phyloP scores from a whole-genome alignment of 768 basidiomycete genomes.

The Tricholoma sp. region DNA sequence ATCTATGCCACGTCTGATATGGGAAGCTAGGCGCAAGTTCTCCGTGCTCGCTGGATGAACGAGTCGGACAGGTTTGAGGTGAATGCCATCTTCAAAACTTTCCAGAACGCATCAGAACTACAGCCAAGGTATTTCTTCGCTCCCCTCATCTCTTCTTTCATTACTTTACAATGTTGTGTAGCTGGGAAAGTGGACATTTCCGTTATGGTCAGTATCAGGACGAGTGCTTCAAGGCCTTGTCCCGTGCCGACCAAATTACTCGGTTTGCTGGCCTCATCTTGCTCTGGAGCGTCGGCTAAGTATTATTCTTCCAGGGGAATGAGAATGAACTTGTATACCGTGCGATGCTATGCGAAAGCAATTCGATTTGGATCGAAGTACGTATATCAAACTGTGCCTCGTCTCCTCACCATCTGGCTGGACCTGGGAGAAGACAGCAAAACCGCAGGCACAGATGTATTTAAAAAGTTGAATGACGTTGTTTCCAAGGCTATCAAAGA shows the following conservation, averaged over 20 bases:
- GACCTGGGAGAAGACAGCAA: slow-evolving; percentile 69
- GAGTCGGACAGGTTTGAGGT: slow-evolving; percentile 80
- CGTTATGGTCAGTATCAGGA: slow-evolving; percentile 90
- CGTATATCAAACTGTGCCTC: slow-evolving; percentile 92
- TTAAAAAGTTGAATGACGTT: slow-evolving; percentile 49
- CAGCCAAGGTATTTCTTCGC: slow-evolving; percentile 41
- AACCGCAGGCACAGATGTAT: slow-evolving; percentile 30
- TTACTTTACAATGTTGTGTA: slow-evolving; percentile 21
- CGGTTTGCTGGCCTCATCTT: slow-evolving; percentile 30
- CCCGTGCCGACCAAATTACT: slow-evolving; percentile 34
- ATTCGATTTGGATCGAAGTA: slow-evolving; percentile 87
- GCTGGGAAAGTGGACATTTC: slow-evolving; percentile 84
- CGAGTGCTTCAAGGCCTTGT: slow-evolving; percentile 57
- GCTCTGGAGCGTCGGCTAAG: background rate
- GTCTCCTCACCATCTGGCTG: slow-evolving; percentile 91
- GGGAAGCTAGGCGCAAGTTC: slow-evolving; percentile 57
- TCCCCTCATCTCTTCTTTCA: background rate
- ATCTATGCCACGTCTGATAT: slow-evolving; percentile 1
- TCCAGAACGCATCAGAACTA: slow-evolving; percentile 45
- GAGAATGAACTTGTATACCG: slow-evolving; percentile 60
- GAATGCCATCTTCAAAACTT: slow-evolving; percentile 54
- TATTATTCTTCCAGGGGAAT: slow-evolving; percentile 40
- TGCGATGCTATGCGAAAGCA: slow-evolving; percentile 64
- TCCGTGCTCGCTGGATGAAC: slow-evolving; percentile 89
- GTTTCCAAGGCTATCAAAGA: slow-evolving; percentile 52